These are phyloP conservation scores for Capniomyces stellatus DNA, from an alignment of 371 early-diverging fungal genomes.

Conservation along the genomic window DNA sequence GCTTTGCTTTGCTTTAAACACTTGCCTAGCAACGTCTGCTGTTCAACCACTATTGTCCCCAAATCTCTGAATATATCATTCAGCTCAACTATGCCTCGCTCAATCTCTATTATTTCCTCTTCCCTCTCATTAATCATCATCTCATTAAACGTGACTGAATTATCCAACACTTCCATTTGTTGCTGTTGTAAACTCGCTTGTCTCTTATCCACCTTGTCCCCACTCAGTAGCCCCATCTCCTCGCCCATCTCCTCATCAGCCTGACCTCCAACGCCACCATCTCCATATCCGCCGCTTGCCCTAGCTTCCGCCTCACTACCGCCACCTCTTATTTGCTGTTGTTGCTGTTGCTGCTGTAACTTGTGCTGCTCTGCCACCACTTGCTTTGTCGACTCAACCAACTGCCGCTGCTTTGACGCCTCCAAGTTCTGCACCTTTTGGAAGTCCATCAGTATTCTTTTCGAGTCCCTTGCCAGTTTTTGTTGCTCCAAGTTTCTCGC, in stretches of 20 bases:
- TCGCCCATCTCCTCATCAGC: background rate
- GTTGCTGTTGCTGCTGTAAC: constrained; percentile 21
- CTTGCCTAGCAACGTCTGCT: constrained; percentile 76
- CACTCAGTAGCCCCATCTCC: background rate
- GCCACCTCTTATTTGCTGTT: constrained; percentile 6
- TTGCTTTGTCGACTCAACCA: constrained; percentile 52
- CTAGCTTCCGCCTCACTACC: background rate
- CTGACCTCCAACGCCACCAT: background rate
- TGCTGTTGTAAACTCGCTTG: constrained; percentile 24
- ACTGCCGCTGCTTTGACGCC: constrained; percentile 71
- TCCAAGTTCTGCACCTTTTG: constrained; percentile 64
- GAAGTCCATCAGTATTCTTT: constrained; percentile 71
- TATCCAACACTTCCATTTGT: constrained; percentile 63
- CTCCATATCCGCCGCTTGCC: too few relatives aligned
- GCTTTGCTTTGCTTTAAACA: too few relatives aligned
- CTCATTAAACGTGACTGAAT: constrained; percentile 85
- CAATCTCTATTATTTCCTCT: constrained; percentile 76
- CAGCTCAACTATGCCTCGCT: constrained; percentile 73
- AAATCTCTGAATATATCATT: constrained; percentile 93
- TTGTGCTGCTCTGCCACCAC: constrained; percentile 9
- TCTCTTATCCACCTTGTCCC: background rate
- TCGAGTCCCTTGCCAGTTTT: constrained; percentile 82
- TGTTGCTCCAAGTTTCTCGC: constrained; percentile 33
- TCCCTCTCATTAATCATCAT: constrained; percentile 82
- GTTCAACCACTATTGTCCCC: constrained; percentile 88